Conservation (phyloP, 1,284 basidiomycete species). For the Ustilago tritici region DNA sequence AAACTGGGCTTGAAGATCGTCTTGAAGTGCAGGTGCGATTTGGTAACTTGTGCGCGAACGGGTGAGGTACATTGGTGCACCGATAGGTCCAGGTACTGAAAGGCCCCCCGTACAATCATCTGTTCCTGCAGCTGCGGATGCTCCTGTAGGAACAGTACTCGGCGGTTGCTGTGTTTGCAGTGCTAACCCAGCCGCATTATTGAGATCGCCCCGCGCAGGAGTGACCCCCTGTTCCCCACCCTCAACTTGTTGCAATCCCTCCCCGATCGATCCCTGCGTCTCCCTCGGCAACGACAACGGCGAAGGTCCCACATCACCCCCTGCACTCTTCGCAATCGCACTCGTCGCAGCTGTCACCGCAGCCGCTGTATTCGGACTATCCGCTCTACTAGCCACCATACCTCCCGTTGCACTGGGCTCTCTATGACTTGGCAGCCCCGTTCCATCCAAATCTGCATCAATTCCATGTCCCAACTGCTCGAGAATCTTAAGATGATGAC, state of each 20-base stretch:
- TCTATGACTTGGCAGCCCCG: constrained; percentile 38
- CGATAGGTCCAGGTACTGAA: constrained; percentile 42
- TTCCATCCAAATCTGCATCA: constrained; percentile 51
- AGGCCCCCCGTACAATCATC: constrained; percentile 14
- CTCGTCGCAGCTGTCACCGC: constrained; percentile 3
- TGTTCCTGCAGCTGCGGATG: neutral
- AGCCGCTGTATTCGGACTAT: constrained; percentile 26
- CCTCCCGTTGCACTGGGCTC: constrained; percentile 17
- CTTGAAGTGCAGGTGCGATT: constrained; percentile 25
- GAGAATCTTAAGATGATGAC: constrained; percentile 52
- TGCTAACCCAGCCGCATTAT: neutral
- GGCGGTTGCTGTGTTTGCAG: constrained; percentile 1
- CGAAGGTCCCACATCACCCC: constrained; percentile 6
- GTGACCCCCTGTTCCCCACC: neutral
- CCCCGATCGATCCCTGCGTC: constrained; percentile 3
- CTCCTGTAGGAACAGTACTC: neutral
- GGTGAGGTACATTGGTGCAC: constrained; percentile 42
- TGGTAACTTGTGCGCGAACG: constrained; percentile 25
- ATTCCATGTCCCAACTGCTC: constrained; percentile 51
- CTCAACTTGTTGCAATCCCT: neutral
- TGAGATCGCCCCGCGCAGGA: neutral
- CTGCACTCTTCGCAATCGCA: constrained; percentile 12
- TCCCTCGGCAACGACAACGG: constrained; percentile 15
- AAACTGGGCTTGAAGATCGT: constrained; percentile 33
- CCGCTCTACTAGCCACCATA: constrained; percentile 17